phyloP scores from a whole-genome alignment of 805 yeast species.

The Ogataea naganishii region DNA sequence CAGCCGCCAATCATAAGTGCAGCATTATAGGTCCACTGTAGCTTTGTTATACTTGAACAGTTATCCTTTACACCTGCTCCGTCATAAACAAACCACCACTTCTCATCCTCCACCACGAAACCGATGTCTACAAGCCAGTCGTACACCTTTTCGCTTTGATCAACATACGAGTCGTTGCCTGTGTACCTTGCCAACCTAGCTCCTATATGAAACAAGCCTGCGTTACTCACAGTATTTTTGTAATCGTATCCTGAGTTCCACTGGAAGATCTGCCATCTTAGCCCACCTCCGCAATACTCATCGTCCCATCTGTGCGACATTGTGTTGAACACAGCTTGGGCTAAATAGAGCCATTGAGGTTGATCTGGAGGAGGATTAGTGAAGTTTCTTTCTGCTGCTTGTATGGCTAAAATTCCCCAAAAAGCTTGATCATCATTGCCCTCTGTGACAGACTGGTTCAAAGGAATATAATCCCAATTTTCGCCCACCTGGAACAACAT shows the following conservation, averaged over 20 bases:
- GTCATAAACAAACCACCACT: constrained; percentile 49
- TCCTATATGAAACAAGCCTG: constrained; percentile 62
- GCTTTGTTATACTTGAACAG: constrained; percentile 42
- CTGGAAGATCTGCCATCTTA: constrained; percentile 77
- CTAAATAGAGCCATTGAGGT: constrained; percentile 61
- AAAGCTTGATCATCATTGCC: constrained; percentile 84
- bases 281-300: constrained; percentile 51
- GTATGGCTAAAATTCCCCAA: constrained; percentile 77
- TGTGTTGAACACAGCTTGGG: constrained; percentile 72
- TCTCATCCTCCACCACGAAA: constrained; percentile 26
- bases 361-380: constrained; percentile 46
- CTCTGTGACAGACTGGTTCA: constrained; percentile 66
- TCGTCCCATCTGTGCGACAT: constrained; percentile 67
- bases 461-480: constrained; percentile 56
- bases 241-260: constrained; percentile 78
- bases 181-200: constrained; percentile 71
- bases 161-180: constrained; percentile 52
- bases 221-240: constrained; percentile 68
- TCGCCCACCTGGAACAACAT: constrained; percentile 52
- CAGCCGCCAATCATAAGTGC: constrained; percentile 62
- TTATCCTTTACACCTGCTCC: constrained; percentile 46
- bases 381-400: constrained; percentile 68
- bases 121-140: constrained; percentile 56
- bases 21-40: constrained; percentile 70
- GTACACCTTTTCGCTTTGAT: constrained; percentile 56